Percentiles rank a stretch among this genome's conserved stretches.
phyloP scores from a whole-genome alignment of 1,284 basidiomycete genomes.

The Rhodotorula sp. region DNA sequence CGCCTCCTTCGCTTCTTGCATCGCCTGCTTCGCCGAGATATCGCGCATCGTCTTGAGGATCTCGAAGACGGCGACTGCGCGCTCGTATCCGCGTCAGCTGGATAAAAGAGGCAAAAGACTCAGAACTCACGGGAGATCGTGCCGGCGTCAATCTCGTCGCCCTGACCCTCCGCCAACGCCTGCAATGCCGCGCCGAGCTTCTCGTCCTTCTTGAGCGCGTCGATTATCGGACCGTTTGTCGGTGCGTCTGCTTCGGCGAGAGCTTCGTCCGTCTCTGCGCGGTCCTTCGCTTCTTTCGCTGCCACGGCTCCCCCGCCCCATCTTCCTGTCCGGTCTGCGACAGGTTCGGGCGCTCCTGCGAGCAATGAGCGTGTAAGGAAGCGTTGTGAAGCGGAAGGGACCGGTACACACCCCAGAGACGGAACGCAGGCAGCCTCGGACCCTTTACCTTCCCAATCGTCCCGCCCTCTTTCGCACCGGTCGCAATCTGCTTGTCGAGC shows the following conservation, averaged over 20 bases:
- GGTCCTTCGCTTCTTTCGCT: not conserved
- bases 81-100: rapidly evolving
- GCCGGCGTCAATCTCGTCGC: conserved; percentile 2
- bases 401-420: conserved; percentile 25
- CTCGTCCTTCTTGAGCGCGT: conserved; percentile 3
- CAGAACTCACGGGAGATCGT: not conserved
- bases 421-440: conserved; percentile 25
- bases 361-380: too few relatives aligned
- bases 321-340: conserved; percentile 7
- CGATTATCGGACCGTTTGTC: not conserved
- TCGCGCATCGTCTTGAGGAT: conserved; percentile 28
- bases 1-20: conserved; percentile 7
- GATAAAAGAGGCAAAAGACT: too few relatives aligned
- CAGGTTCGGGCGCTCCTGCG: conserved; percentile 25
- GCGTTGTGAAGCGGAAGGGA: too few relatives aligned
- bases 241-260: not conserved
- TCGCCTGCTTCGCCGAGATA: conserved; percentile 14
- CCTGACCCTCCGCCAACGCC: conserved; percentile 8
- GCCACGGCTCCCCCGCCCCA: conserved; percentile 5
- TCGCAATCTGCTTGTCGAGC: conserved; percentile 4
- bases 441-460: conserved; percentile 5
- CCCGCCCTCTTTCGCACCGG: not conserved
- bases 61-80: conserved; percentile 27
- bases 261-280: not conserved
- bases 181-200: conserved; percentile 4